Percentiles rank a stretch among this genome's conserved stretches.
These are phyloP conservation scores for Diplodia corticola DNA, from an alignment of 2,329 filamentous ascomycete species.

Conservation along the genomic window DNA sequence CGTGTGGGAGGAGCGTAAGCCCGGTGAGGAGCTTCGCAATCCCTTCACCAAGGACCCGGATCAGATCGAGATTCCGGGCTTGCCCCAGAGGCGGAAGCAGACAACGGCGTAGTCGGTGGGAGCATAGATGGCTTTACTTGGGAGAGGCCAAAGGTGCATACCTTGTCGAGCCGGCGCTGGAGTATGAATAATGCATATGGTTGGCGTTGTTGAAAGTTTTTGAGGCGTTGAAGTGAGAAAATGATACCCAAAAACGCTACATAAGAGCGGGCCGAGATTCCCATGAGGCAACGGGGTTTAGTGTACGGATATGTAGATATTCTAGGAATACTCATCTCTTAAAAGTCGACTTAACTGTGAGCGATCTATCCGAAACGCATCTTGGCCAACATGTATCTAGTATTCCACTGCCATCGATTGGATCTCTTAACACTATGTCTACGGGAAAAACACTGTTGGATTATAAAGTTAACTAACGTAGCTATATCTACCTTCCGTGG, in stretches of 20 bases:
- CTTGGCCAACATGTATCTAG: no score
- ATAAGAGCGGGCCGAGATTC: not conserved
- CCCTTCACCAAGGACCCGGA: constrained; percentile 44
- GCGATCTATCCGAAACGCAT: no score
- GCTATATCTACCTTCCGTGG: no score
- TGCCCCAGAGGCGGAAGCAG: constrained; percentile 25
- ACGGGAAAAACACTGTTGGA: no score
- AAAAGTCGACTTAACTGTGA: not conserved
- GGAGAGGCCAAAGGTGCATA: not conserved
- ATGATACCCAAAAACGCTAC: not conserved
- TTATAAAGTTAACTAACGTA: no score
- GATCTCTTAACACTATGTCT: no score
- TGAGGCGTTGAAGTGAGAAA: not conserved
- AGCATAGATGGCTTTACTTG: constrained; percentile 27
- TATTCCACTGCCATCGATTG: no score
- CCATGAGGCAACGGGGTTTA: not conserved
- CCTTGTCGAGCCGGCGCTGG: not conserved
- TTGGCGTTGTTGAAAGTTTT: not conserved
- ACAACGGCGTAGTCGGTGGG: constrained; percentile 24
- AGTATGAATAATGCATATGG: not conserved
- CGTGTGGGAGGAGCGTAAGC: constrained; percentile 75
- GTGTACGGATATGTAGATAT: not conserved
- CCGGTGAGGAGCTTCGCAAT: constrained; percentile 54
- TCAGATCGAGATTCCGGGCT: constrained; percentile 30
- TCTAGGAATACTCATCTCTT: not conserved